Base-by-base conservation (phyloP, 345 rosid species). In the Geranium rotundifolium region DNA sequence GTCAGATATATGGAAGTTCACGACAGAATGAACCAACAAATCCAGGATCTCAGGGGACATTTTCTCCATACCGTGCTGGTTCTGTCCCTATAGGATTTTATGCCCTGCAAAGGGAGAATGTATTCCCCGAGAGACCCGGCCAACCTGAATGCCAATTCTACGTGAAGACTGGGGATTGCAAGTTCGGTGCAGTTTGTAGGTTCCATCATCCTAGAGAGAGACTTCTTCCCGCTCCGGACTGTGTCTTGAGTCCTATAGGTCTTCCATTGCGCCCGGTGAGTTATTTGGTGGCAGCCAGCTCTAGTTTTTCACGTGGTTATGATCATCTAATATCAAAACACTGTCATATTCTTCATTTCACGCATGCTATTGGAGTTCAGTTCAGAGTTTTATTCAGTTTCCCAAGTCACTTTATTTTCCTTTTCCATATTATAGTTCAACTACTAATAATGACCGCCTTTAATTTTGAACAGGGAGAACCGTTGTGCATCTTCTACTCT, bases 141-240 rank as follows among this genome's bases (percentile, higher is more conserved):
- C 96, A 88, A 71, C 91, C 88, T 0, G 96, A 95, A 67, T 90
- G 99, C 68, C 89, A 88, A 76, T 95, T 88, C 81, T 95, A 95
- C 81, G 84, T 95, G 89, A 90, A 95, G 82, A 95, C 97, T 15
- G 99, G 99, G 19, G 96, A 88, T 68, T 95, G 97, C 77, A 95
- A 90, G 73, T 95, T 90, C 64, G 99, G 99, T 69, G 85, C 93
- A 41, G 96, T 95, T 60, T 95, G 99, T 73, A 84, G 80, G 64
- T 95, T 86, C 69, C 97, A 95, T 72, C 99, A 93, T 73, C 99
- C 99, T 61, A 84, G 97, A 73, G 95, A 93, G 63, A 81, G 99
- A 75, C 75, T 82, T 67, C 76, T 86, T 74, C 99, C 99, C 68
- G 76, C 88, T 73, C 97, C 96, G 57, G 96, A 93, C 70, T 90